phyloP scores from a whole-genome alignment of 257 asterid species.

The Fraxinus cuspidata region DNA sequence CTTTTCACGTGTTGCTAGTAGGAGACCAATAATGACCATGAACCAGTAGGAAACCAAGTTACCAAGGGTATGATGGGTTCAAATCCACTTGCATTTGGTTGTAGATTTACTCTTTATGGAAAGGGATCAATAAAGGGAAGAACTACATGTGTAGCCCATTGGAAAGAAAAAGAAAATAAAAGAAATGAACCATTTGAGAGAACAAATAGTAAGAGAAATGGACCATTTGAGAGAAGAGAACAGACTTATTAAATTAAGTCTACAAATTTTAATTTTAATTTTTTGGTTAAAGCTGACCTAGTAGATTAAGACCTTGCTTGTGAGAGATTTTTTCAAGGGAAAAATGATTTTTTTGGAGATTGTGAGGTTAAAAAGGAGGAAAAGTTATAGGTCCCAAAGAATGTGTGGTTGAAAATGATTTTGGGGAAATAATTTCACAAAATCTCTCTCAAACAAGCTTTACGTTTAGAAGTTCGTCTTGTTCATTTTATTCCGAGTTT shows the following conservation, averaged over 20 bases:
- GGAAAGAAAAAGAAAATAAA: not conserved
- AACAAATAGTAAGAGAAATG: not conserved
- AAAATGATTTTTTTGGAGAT: too few species aligned
- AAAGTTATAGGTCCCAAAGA: too few species aligned
- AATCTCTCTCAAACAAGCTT: too few species aligned
- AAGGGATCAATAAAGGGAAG: not conserved
- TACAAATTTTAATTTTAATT: too few species aligned
- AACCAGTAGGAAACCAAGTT: too few species aligned
- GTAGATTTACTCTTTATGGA: not conserved
- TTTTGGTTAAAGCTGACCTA: not conserved
- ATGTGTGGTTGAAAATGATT: too few species aligned
- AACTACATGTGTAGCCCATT: not conserved
- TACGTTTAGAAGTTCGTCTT: conserved; percentile 6
- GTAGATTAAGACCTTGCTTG: not conserved
- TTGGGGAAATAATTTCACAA: too few species aligned
- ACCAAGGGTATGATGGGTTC: too few species aligned
- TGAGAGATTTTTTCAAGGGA: too few species aligned
- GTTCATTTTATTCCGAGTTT: conserved; percentile 13
- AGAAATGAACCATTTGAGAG: not conserved
- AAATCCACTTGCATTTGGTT: not conserved
- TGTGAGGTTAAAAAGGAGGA: too few species aligned
- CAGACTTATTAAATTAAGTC: not conserved
- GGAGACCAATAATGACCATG: too few species aligned
- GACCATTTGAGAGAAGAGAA: not conserved
- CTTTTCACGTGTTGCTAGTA: not conserved